A percentile compares a stretch with the other conserved stretches of the same genome.
Evolutionary conservation across 345 rosid species (phyloP).

Genomic region (Populus pruinosa): DNA sequence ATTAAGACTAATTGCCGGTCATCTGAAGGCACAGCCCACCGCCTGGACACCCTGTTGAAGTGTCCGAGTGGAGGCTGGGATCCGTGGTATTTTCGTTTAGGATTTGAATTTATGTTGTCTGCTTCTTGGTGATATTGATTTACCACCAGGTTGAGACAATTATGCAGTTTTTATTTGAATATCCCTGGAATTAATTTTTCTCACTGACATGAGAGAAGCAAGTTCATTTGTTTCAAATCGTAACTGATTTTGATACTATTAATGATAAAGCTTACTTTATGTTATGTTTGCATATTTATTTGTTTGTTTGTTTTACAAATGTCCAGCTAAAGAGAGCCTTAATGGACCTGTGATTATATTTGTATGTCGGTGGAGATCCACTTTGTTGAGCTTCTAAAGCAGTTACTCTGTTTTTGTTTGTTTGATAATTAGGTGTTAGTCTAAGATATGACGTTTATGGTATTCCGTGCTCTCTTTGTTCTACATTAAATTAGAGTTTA

Average conservation of each 20-base stretch:
- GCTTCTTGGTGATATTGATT: not conserved
- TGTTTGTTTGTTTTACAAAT: not conserved
- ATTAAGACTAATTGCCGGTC: not conserved
- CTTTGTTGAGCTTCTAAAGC: no score
- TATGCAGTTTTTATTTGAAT: not conserved
- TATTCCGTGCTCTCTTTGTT: not conserved
- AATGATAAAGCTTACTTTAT: not conserved
- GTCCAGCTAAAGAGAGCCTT: not conserved
- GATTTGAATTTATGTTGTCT: not conserved
- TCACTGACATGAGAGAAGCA: not conserved
- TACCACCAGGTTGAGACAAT: not conserved
- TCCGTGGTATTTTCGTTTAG: not conserved
- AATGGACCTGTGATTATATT: not conserved
- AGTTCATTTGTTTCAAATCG: not conserved
- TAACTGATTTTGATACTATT: not conserved
- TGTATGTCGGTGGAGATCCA: not conserved
- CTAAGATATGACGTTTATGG: no score
- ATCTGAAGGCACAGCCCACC: not conserved
- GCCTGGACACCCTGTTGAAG: not conserved
- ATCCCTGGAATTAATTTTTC: not conserved
- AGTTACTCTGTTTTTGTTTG: not conserved
- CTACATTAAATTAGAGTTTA: not conserved
- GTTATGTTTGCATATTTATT: not conserved
- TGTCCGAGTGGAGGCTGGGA: not conserved
- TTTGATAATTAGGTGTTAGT: not conserved